Percentiles rank a stretch among this genome's conserved stretches.
Evolutionary conservation across 2,329 filamentous ascomycete species (phyloP).

Genomic region (Aspergillus glaucus): DNA sequence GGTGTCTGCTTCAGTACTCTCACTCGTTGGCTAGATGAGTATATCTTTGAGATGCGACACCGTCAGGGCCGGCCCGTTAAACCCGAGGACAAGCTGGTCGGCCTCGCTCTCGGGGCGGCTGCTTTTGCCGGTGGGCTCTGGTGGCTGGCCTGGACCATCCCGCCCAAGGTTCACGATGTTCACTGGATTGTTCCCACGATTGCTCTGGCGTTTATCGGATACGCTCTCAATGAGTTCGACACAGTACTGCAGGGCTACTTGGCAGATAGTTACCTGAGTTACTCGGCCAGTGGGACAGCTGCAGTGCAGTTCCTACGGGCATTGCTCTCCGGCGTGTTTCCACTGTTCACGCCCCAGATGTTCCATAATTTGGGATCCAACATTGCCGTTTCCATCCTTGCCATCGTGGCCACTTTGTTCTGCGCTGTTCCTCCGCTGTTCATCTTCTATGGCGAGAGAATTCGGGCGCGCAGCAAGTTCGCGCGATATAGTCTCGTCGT

Average conservation of each 20-base stretch:
- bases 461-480: constrained; percentile 33
- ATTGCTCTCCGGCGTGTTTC: constrained; percentile 33
- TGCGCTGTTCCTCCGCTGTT: constrained; percentile 35
- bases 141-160: constrained; percentile 46
- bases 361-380: constrained; percentile 36
- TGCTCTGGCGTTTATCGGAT: constrained; percentile 41
- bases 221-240: constrained; percentile 44
- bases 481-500: constrained; percentile 29
- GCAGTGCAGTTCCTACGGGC: constrained; percentile 37
- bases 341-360: constrained; percentile 38
- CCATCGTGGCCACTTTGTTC: constrained; percentile 37
- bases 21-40: constrained; percentile 39
- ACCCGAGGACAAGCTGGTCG: constrained; percentile 45
- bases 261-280: constrained; percentile 40
- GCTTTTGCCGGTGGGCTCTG: constrained; percentile 41
- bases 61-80: constrained; percentile 17
- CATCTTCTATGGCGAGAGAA: constrained; percentile 29
- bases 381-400: constrained; percentile 35
- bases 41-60: constrained; percentile 21
- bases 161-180: constrained; percentile 27
- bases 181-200: constrained; percentile 38
- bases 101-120: constrained; percentile 42
- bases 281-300: constrained; percentile 41
- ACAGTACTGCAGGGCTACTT: constrained; percentile 39
- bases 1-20: constrained; percentile 39